Evolutionary conservation across 2,329 filamentous ascomycete genomes (phyloP).

Genomic region (Podosphaera aphanis): DNA sequence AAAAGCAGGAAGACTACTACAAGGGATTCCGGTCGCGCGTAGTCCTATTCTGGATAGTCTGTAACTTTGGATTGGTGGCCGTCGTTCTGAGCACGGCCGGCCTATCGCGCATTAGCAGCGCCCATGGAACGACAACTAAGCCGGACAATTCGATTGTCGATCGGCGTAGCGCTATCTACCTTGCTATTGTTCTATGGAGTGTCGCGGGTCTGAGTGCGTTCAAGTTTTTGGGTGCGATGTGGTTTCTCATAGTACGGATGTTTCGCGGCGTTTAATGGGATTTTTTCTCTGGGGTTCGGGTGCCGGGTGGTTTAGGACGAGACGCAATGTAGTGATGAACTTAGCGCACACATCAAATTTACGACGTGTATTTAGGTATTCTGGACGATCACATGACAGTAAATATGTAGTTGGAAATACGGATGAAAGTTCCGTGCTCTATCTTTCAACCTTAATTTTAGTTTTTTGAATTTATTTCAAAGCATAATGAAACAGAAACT

Average conservation of each 20-base stretch:
- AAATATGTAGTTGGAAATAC: too few relatives aligned
- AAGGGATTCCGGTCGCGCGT: constrained; percentile 82
- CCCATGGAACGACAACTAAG: constrained; percentile 34
- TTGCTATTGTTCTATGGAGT: constrained; percentile 17
- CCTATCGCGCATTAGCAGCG: constrained; percentile 35
- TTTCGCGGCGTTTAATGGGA: constrained; percentile 41
- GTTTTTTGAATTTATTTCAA: too few relatives aligned
- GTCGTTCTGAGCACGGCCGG: constrained; percentile 73
- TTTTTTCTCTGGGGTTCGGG: not conserved
- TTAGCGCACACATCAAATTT: not conserved
- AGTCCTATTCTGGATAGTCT: constrained; percentile 89
- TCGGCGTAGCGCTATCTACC: constrained; percentile 14
- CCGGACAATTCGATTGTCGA: constrained; percentile 24
- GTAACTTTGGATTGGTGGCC: constrained; percentile 71
- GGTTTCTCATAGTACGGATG: constrained; percentile 60
- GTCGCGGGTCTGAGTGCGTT: constrained; percentile 16
- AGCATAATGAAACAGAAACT: too few relatives aligned
- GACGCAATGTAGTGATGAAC: not conserved
- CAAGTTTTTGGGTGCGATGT: constrained; percentile 17
- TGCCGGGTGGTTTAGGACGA: not conserved
- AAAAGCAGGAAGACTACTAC: constrained; percentile 96
- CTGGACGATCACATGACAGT: too few relatives aligned
- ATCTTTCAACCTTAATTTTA: too few relatives aligned
- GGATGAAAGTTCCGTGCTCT: too few relatives aligned
- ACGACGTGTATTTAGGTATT: not conserved